These are phyloP conservation scores for Lavandula angustifolia DNA, from an alignment of 257 asterid species.

Conservation along the genomic window DNA sequence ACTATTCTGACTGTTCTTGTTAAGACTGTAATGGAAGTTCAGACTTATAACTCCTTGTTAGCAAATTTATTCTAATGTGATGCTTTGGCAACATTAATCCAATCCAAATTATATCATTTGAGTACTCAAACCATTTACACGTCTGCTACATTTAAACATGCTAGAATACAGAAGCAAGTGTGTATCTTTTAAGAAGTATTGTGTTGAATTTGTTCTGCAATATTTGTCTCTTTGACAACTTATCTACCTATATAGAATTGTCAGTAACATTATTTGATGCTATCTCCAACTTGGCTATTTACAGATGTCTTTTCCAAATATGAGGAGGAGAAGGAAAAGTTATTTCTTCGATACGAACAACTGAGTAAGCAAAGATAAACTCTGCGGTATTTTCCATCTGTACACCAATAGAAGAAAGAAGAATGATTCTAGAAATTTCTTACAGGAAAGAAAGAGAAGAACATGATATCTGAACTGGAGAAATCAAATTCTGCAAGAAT, in stretches of 20 bases:
- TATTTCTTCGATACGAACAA: slow-evolving; percentile 74
- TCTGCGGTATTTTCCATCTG: slow-evolving; percentile 13
- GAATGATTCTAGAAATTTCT: neutral
- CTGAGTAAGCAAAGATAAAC: slow-evolving; percentile 55
- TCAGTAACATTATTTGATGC: slow-evolving; percentile 24
- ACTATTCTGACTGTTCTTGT: neutral
- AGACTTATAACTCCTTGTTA: slow-evolving; percentile 6
- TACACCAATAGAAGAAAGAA: slow-evolving; percentile 3
- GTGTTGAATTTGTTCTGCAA: neutral
- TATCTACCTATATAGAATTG: slow-evolving; percentile 9
- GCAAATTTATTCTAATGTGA: slow-evolving; percentile 5
- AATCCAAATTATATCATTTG: neutral
- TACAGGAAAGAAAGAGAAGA: slow-evolving; percentile 94
- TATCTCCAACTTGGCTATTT: slow-evolving; percentile 29
- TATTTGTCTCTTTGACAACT: neutral
- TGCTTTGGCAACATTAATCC: neutral
- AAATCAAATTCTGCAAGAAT: slow-evolving; percentile 63
- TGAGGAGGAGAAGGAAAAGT: slow-evolving; percentile 80
- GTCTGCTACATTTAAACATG: slow-evolving; percentile 4
- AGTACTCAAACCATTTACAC: neutral
- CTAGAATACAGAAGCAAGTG: neutral
- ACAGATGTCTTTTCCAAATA: slow-evolving; percentile 73
- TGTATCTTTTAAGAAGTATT: neutral
- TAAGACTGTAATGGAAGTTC: neutral
- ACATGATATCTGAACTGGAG: slow-evolving; percentile 67